These are phyloP conservation scores for Lumnitzera racemosa DNA, from an alignment of 345 rosid species.

Conservation along the genomic window DNA sequence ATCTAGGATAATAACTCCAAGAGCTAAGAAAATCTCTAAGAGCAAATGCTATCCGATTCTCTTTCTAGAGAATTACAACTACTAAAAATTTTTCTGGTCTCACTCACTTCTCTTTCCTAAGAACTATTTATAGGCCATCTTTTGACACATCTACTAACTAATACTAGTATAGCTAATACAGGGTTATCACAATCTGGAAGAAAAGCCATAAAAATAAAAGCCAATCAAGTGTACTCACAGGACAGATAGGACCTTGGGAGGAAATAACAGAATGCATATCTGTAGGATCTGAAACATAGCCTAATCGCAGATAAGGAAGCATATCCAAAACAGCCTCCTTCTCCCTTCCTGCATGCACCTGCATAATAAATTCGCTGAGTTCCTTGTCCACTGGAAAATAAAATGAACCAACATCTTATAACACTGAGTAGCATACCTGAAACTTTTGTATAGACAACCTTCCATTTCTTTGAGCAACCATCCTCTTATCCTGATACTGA, in stretches of 20 bases:
- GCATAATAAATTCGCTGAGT: constrained; percentile 6
- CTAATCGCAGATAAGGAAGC: constrained; percentile 84
- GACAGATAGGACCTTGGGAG: constrained; percentile 93
- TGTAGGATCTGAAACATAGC: constrained; percentile 82
- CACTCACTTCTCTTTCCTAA: too few relatives aligned
- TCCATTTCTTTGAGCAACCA: constrained; percentile 96
- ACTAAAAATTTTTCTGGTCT: too few relatives aligned
- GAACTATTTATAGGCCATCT: too few relatives aligned
- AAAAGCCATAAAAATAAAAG: background rate
- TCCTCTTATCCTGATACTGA: constrained; percentile 91
- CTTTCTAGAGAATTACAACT: too few relatives aligned
- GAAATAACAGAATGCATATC: constrained; percentile 94
- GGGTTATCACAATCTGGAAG: background rate
- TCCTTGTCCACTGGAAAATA: too few relatives aligned
- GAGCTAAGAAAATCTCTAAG: too few relatives aligned
- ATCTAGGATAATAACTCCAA: too few relatives aligned
- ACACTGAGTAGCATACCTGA: constrained; percentile 35
- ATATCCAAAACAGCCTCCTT: constrained; percentile 78
- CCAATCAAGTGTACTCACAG: constrained; percentile 37
- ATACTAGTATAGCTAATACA: too few relatives aligned
- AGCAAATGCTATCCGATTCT: too few relatives aligned
- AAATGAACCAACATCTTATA: background rate
- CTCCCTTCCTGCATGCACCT: constrained; percentile 84
- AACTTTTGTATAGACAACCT: constrained; percentile 71
- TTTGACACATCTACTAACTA: too few relatives aligned